Base-by-base conservation (phyloP, 345 rosid species). In the Gossypium ekmanianum region DNA sequence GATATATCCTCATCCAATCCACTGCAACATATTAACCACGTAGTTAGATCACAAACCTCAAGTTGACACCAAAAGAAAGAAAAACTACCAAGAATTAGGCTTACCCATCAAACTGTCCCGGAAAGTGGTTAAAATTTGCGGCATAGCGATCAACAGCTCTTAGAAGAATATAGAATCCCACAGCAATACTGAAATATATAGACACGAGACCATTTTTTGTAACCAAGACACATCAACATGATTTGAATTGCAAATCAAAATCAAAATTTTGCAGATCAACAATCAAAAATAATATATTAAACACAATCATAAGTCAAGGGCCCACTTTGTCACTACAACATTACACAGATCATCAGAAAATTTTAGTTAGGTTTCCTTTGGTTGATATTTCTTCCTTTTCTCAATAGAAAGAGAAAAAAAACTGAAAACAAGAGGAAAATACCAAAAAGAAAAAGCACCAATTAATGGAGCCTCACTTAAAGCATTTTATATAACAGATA, bases 91-190 rank as follows among this genome's bases (percentile, higher is more conserved):
- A n/a, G 55, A 56, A 65, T 41, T 44, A 44, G 72, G 51, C 75
- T 82, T 89, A 93, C 99, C 97, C 97, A 74, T 93, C 96, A 82
- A 93, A 91, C 80, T 93, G 91, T 72, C 98, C 98, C 27, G 98
- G 99, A 81, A 89, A 90, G 80, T 87, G 87, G 86, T 93, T 95
- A 76, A 87, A 93, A 78, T 93, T 95, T 79, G 97, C 89, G 80
- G 92, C 84, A 79, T 89, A 91, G 45, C 92, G 89, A 79, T 93
- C 98, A 48, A 83, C 97, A 43, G 98, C 97, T 85, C 94, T 88
- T 75, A 95, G 94, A 82, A 91, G 91, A 79, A 92, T 84, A 77
- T 91, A 94, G 73, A 94, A 94, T 61, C 97, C 94, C 78, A 79
- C 79, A 62, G 98, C 92, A 51, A 86, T 81, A 77, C 98, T 94